Evolutionary conservation across 2,329 filamentous ascomycete genomes (phyloP), one percentile per base, ranked within the genome.

Genomic region (Arthrobotrys conoides): DNA sequence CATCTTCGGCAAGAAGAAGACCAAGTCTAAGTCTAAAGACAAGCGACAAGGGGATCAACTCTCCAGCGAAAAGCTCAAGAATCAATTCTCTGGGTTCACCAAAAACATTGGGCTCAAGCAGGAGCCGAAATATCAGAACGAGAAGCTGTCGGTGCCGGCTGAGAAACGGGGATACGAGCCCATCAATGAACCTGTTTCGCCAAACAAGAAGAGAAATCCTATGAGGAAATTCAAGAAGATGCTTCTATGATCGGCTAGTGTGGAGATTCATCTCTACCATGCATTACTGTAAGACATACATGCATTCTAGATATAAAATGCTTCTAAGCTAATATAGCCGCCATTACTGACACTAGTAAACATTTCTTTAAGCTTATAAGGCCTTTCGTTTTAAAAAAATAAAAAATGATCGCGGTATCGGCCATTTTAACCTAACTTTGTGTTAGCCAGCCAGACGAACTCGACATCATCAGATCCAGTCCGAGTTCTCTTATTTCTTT

Each of bases 201-300:
- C 53, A 6, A 71, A 71, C 57, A 71, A 71, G 46, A 65, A 57
- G 68, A 63, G 55, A 53, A 71, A 71, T 24, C 68, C 57, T 0
- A 49, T 63, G 5, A 24, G 49, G 4, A 71, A 71, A 14, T 22
- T 71, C 12, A 71, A 36, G 59, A 65, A 64, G 57, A 71, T 71
- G 59, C 51, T 41, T 16, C 14, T 41, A 14, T 41, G 33, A 36
- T 36, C 9, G 33, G 33, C 4, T 9, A 5, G 9, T 3, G 33
- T 36, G 4, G 33, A 36, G 1, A 36, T 12, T 55, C 3, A 3
- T 36, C 1, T 6, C 3, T 6, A 36, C 33, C 1, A 36, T 8
- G 9, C 9, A 12, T 36, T 8, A 12, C 33, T 41, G 12, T 41
- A 24, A 59, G 22, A 16, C 20, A 16, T 36, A 8, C 9, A 36